phyloP scores from a whole-genome alignment of 73 alveolate genomes.

The Vitrella brassicaformis region DNA sequence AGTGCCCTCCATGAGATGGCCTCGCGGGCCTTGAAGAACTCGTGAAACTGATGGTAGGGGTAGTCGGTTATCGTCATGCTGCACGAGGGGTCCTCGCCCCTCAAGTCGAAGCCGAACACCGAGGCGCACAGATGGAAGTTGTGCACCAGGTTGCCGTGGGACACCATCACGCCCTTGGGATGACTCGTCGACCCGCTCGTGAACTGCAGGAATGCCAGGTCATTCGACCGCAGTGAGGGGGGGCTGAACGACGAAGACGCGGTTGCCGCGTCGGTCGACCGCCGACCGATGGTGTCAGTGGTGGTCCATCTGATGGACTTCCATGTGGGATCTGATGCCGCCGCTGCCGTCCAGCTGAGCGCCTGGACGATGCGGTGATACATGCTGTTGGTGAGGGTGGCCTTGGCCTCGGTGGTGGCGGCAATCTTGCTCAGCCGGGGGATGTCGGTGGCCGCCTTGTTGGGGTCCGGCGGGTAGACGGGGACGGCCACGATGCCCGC shows the following conservation, averaged over 20 bases:
- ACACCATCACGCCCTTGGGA: slow-evolving; percentile 16
- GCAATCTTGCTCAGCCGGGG: neutral
- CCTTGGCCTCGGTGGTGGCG: neutral
- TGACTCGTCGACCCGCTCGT: slow-evolving; percentile 16
- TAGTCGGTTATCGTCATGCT: neutral
- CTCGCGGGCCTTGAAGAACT: neutral
- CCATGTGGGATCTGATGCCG: no score
- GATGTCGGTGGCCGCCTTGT: neutral
- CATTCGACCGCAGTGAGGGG: neutral
- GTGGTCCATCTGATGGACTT: neutral
- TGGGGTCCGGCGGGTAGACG: neutral
- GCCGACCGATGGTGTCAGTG: neutral
- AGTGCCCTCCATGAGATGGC: neutral
- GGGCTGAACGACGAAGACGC: neutral
- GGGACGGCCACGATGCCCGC: neutral
- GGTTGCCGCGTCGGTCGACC: neutral
- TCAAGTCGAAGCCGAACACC: neutral
- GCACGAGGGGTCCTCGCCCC: neutral
- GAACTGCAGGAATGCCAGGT: slow-evolving; percentile 4
- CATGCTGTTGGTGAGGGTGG: neutral
- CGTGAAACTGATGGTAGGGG: neutral
- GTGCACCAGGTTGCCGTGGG: slow-evolving; percentile 10
- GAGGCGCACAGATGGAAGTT: neutral
- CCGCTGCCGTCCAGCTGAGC: no score
- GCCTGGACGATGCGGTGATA: neutral